A percentile compares a stretch with the other conserved stretches of the same genome.
Conservation (phyloP, 2,329 filamentous ascomycete species). For the Hymenoscyphus fructigenus region DNA sequence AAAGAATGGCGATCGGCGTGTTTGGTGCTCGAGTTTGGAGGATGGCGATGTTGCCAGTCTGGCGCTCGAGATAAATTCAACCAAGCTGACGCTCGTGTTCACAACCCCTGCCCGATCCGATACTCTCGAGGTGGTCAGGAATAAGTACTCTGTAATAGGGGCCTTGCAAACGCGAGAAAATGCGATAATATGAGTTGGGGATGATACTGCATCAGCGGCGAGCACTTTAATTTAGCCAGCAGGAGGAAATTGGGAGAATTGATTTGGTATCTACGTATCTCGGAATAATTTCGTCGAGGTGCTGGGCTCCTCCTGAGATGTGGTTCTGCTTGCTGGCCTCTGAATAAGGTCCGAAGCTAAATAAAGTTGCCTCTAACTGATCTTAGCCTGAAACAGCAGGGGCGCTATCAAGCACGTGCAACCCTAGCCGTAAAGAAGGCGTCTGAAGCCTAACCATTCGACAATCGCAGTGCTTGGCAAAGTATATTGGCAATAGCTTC, state of each 20-base stretch:
- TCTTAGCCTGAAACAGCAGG: too few relatives aligned
- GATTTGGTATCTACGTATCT: not conserved
- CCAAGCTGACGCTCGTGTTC: constrained; percentile 27
- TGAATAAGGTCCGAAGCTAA: too few relatives aligned
- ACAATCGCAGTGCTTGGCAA: too few relatives aligned
- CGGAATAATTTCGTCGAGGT: not conserved
- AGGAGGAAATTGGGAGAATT: not conserved
- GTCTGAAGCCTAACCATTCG: too few relatives aligned
- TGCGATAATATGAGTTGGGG: not conserved
- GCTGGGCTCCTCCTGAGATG: not conserved
- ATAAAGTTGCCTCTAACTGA: too few relatives aligned
- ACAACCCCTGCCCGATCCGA: constrained; percentile 25
- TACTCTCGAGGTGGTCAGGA: not conserved
- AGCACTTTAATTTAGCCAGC: not conserved
- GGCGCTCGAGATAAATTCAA: constrained; percentile 18
- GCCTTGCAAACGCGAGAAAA: not conserved
- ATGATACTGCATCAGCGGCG: not conserved
- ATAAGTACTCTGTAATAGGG: not conserved
- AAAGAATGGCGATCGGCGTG: constrained; percentile 25
- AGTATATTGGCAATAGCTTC: too few relatives aligned
- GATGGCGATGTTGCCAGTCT: constrained; percentile 22
- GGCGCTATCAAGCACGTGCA: too few relatives aligned
- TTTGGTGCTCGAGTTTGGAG: constrained; percentile 11
- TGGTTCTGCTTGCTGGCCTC: too few relatives aligned
- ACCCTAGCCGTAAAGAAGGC: too few relatives aligned